Evolutionary conservation across 2,329 filamentous ascomycete species (phyloP).

Genomic region (Acarospora socialis): DNA sequence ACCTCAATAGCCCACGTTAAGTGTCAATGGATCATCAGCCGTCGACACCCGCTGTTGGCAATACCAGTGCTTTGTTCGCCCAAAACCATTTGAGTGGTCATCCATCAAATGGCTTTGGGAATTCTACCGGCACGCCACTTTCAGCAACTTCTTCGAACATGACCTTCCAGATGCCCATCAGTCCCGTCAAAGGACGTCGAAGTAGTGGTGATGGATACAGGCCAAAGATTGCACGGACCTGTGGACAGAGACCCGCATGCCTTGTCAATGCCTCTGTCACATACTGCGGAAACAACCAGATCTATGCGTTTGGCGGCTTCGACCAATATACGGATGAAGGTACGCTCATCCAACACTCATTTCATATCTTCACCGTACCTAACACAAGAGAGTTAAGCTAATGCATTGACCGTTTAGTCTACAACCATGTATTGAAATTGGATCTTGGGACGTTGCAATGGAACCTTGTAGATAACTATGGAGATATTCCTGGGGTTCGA

Average conservation of each 20-base stretch:
- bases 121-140: slow-evolving; percentile 28
- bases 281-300: slow-evolving; percentile 95
- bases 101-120: slow-evolving; percentile 5
- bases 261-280: slow-evolving; percentile 97
- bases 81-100: too few species aligned
- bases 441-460: slow-evolving; percentile 82
- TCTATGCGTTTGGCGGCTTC: slow-evolving; percentile 96
- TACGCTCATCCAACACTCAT: slow-evolving; percentile 17
- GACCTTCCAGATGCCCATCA: slow-evolving; percentile 85
- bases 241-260: slow-evolving; percentile 75
- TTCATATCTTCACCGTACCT: slow-evolving; percentile 2
- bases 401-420: slow-evolving; percentile 40
- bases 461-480: slow-evolving; percentile 96
- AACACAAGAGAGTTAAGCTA: slow-evolving; percentile 5
- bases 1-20: too few species aligned
- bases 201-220: slow-evolving; percentile 60
- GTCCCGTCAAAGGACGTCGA: slow-evolving; percentile 52
- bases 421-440: slow-evolving; percentile 87
- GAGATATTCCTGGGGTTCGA: slow-evolving; percentile 88
- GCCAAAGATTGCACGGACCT: slow-evolving; percentile 65
- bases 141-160: slow-evolving; percentile 49
- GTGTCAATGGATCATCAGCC: too few species aligned
- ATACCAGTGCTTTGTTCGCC: too few species aligned
- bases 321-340: slow-evolving; percentile 97
- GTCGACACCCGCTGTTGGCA: too few species aligned